phyloP scores from a whole-genome alignment of 2,329 filamentous ascomycete species.

The Mycosphaerella arachidis region DNA sequence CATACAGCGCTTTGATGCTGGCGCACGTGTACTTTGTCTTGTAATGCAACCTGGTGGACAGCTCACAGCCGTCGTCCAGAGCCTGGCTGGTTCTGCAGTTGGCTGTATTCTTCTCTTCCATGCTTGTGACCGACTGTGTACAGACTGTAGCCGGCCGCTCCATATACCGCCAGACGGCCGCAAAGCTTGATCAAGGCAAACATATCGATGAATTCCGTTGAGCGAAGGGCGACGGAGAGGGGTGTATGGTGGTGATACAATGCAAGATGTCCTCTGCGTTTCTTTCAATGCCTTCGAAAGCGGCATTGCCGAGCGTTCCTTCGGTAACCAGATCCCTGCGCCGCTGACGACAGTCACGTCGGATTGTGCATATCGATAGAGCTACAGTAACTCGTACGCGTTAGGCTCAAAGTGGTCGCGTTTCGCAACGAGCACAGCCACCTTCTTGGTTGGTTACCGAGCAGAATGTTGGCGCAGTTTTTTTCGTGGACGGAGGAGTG shows the following conservation, averaged over 20 bases:
- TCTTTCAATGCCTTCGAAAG: too few species aligned
- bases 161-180: not conserved
- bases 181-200: not conserved
- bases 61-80: not conserved
- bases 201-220: not conserved
- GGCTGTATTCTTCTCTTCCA: not conserved
- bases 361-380: not conserved
- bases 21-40: too few species aligned
- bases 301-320: not conserved
- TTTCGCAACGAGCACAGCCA: not conserved
- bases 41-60: too few species aligned
- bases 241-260: not conserved
- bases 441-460: not conserved
- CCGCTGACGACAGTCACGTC: not conserved
- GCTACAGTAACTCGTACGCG: not conserved
- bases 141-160: not conserved
- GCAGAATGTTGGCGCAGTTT: not conserved
- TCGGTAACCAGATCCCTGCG: not conserved
- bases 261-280: not conserved
- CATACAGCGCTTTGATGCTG: too few species aligned
- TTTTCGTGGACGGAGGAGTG: too few species aligned
- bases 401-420: not conserved
- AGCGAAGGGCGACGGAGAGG: not conserved
- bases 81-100: not conserved
- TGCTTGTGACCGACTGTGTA: conserved; percentile 1